phyloP scores from a whole-genome alignment of 2,329 filamentous ascomycete genomes.

The Orbilia javanica region DNA sequence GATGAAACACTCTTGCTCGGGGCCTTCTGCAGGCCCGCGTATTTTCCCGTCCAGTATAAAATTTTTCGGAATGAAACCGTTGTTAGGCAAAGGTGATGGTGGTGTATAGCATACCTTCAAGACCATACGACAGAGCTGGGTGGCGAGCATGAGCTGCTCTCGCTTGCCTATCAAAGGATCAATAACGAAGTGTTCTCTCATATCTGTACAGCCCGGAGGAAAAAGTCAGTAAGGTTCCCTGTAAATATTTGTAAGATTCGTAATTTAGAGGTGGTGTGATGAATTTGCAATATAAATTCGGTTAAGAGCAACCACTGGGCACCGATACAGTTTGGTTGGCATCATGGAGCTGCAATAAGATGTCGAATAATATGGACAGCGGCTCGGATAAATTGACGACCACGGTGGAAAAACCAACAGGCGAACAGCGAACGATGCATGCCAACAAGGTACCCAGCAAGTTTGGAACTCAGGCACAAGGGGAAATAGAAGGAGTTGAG shows the following conservation, averaged over 20 bases:
- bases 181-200: constrained; percentile 98
- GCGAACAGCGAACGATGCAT: constrained; percentile 54
- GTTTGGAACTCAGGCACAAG: constrained; percentile 51
- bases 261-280: constrained; percentile 44
- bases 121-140: constrained; percentile 97
- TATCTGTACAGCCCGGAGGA: constrained; percentile 71
- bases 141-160: constrained; percentile 95
- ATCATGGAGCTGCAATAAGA: constrained; percentile 54
- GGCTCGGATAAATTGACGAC: constrained; percentile 57
- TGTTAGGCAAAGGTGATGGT: constrained; percentile 68
- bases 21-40: constrained; percentile 29
- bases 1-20: constrained; percentile 47
- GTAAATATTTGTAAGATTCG: constrained; percentile 15
- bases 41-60: constrained; percentile 69
- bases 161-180: constrained; percentile 98
- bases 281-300: constrained; percentile 45
- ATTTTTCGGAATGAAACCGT: constrained; percentile 78
- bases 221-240: constrained; percentile 40
- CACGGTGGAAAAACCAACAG: constrained; percentile 55
- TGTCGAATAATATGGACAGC: constrained; percentile 52
- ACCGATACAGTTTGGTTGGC: constrained; percentile 28
- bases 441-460: constrained; percentile 32
- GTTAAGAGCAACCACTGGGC: constrained; percentile 23
- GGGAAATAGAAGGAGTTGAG: constrained; percentile 33
- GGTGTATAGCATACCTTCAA: constrained; percentile 75